phyloP scores from a whole-genome alignment of 495 filamentous ascomycete genomes.

The Emericellopsis terricola region DNA sequence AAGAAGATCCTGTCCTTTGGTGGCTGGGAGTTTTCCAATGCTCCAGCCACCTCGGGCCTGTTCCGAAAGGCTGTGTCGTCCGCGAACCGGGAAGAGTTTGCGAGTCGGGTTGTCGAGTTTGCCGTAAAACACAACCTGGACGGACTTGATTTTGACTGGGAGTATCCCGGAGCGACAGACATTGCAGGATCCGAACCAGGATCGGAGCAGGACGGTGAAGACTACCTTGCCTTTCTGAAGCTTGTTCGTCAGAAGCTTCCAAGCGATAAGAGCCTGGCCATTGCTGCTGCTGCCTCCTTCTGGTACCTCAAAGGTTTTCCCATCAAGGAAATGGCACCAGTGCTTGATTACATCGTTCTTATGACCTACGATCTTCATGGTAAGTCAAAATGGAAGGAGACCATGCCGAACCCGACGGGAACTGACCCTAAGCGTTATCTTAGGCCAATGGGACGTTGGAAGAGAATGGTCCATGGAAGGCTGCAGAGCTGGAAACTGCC shows the following conservation, averaged over 20 bases:
- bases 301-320: constrained; percentile 10
- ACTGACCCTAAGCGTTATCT: too few relatives aligned
- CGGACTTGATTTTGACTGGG: background rate
- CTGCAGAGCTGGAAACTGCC: constrained; percentile 20
- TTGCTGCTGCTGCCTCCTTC: constrained; percentile 11
- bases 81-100: constrained; percentile 17
- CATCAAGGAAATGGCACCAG: constrained; percentile 7
- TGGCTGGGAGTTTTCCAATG: constrained; percentile 27
- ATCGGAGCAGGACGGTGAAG: constrained; percentile 5
- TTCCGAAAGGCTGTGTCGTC: constrained; percentile 18
- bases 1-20: constrained; percentile 27
- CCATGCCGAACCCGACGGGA: too few relatives aligned
- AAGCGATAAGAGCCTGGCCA: constrained; percentile 9
- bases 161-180: background rate
- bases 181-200: background rate
- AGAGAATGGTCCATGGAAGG: constrained; percentile 6
- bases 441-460: constrained; percentile 7
- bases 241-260: constrained; percentile 6
- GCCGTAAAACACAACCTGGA: background rate
- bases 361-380: constrained; percentile 16
- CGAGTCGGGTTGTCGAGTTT: constrained; percentile 11
- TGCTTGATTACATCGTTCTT: constrained; percentile 14
- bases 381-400: too few relatives aligned
- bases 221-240: constrained; percentile 10
- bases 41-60: constrained; percentile 12